These are phyloP conservation scores for Leptodontidium sp. DNA, from an alignment of 2,329 filamentous ascomycete genomes.

Conservation along the genomic window DNA sequence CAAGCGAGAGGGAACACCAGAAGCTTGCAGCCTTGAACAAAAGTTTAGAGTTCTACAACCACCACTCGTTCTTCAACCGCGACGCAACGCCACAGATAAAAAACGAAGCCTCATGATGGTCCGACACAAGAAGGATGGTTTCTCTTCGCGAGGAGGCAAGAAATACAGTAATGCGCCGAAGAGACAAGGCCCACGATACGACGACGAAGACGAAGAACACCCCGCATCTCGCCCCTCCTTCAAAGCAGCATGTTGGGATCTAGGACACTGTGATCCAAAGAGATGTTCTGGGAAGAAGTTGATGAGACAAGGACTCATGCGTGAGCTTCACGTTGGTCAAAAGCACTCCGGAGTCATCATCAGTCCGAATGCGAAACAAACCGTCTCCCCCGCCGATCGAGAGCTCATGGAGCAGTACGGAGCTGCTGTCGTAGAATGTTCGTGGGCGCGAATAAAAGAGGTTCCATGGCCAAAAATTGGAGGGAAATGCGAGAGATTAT, in stretches of 20 bases:
- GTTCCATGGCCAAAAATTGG: conserved; percentile 92
- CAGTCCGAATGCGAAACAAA: conserved; percentile 89
- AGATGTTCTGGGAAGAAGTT: conserved; percentile 94
- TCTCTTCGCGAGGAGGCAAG: conserved; percentile 68
- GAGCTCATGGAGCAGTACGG: conserved; percentile 86
- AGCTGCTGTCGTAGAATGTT: conserved; percentile 95
- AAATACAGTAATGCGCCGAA: conserved; percentile 69
- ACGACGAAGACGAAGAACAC: conserved; percentile 52
- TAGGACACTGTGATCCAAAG: conserved; percentile 97
- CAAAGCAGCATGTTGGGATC: conserved; percentile 97
- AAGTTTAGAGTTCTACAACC: conserved; percentile 11
- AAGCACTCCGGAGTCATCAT: conserved; percentile 93
- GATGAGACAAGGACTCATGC: conserved; percentile 92
- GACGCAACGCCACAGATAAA: conserved; percentile 19
- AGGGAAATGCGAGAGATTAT: conserved; percentile 87
- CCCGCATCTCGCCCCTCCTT: conserved; percentile 62
- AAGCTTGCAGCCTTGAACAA: not conserved
- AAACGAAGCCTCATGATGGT: conserved; percentile 67
- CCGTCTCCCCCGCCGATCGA: conserved; percentile 83
- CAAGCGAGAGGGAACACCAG: not conserved
- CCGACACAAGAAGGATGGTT: conserved; percentile 92
- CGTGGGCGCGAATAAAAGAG: conserved; percentile 92
- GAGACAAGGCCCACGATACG: conserved; percentile 58
- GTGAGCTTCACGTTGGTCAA: conserved; percentile 89
- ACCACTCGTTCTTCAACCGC: not conserved